Percentiles rank a stretch among this genome's conserved stretches.
Evolutionary conservation across 495 filamentous ascomycete genomes (phyloP).

Genomic region (Penicillium subrubescens): DNA sequence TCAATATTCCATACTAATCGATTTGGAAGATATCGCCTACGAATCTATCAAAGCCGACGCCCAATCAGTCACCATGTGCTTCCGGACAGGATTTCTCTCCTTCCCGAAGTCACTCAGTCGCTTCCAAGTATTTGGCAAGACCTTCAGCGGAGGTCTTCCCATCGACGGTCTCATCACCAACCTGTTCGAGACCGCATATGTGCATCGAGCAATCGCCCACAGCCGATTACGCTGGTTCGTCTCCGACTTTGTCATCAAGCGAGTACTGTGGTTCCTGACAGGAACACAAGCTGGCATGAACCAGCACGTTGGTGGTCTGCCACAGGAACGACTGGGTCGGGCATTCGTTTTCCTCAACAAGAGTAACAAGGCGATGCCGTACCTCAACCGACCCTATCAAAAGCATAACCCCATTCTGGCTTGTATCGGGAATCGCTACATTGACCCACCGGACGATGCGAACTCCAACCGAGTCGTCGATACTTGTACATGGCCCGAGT

Average conservation of each 20-base stretch:
- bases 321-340: conserved; percentile 15
- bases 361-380: conserved; percentile 24
- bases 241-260: conserved; percentile 21
- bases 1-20: background rate
- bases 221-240: conserved; percentile 19
- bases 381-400: conserved; percentile 22
- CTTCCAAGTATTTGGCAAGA: conserved; percentile 20
- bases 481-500: conserved; percentile 23
- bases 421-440: conserved; percentile 19
- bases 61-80: conserved; percentile 22
- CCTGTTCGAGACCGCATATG: conserved; percentile 22
- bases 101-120: conserved; percentile 22
- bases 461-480: conserved; percentile 17
- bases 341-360: conserved; percentile 24
- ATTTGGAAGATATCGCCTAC: conserved; percentile 19
- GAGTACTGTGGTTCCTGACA: conserved; percentile 19
- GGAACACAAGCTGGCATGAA: conserved; percentile 23
- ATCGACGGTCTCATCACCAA: conserved; percentile 23
- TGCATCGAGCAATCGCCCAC: conserved; percentile 17
- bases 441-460: conserved; percentile 22
- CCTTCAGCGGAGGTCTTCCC: conserved; percentile 19
- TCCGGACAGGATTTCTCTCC: conserved; percentile 22
- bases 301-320: conserved; percentile 20
- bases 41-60: conserved; percentile 24
- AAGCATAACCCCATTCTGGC: conserved; percentile 15